Percentiles rank a stretch among this genome's conserved stretches.
These are phyloP conservation scores for Cladophialophora psammophila DNA, from an alignment of 2,329 filamentous ascomycete species.

Conservation along the genomic window DNA sequence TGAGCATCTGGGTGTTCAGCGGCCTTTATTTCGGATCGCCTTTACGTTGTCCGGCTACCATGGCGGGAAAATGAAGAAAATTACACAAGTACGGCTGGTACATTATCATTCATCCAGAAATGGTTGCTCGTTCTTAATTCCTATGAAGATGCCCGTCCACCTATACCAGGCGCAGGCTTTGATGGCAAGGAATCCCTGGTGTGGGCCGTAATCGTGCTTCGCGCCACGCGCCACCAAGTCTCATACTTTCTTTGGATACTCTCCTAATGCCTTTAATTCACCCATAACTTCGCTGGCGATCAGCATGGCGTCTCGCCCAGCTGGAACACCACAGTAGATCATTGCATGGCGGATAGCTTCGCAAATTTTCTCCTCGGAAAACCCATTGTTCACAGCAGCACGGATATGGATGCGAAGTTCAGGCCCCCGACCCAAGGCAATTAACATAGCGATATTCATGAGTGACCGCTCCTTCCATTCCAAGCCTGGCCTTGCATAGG, in stretches of 20 bases:
- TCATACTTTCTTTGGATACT: constrained; percentile 11
- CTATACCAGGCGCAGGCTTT: too few relatives aligned
- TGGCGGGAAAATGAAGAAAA: neutral
- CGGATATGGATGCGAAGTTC: constrained; percentile 69
- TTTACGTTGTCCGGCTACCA: neutral
- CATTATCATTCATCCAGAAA: neutral
- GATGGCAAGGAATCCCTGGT: neutral
- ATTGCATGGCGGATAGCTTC: constrained; percentile 43
- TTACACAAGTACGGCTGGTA: neutral
- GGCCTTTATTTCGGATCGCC: neutral
- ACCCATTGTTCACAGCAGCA: constrained; percentile 69
- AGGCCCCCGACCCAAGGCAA: constrained; percentile 64
- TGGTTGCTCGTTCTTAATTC: neutral
- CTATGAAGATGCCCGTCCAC: neutral
- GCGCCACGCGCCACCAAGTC: neutral
- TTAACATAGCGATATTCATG: constrained; percentile 70
- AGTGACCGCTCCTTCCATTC: constrained; percentile 66
- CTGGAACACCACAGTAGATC: constrained; percentile 54
- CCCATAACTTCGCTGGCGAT: constrained; percentile 34
- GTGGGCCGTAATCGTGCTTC: neutral
- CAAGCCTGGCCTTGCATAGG: constrained; percentile 63
- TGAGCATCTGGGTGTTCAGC: neutral
- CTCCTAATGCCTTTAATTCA: constrained; percentile 10
- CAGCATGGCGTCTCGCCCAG: constrained; percentile 50
- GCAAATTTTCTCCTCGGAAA: constrained; percentile 67